phyloP scores from a whole-genome alignment of 805 yeast species.

The Saturnispora diversa region DNA sequence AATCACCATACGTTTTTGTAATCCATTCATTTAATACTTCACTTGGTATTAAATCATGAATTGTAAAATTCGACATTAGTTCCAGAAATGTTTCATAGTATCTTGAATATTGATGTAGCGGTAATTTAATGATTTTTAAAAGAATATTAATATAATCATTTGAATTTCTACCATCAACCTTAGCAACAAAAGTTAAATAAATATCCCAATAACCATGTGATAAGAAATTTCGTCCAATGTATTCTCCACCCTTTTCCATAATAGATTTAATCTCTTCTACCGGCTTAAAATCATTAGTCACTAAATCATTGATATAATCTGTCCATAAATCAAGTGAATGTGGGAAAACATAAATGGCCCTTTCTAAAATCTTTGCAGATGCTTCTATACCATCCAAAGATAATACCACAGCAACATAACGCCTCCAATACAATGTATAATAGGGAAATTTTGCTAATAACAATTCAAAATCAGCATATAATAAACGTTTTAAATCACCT shows the following conservation, averaged over 20 bases:
- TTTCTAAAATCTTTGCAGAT: slow-evolving; percentile 39
- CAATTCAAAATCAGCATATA: slow-evolving; percentile 30
- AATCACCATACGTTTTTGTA: slow-evolving; percentile 8
- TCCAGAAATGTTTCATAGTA: slow-evolving; percentile 50
- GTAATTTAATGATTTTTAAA: slow-evolving; percentile 43
- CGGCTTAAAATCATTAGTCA: slow-evolving; percentile 33
- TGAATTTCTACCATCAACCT: slow-evolving; percentile 28
- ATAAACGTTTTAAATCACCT: slow-evolving; percentile 13
- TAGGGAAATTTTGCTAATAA: slow-evolving; percentile 51
- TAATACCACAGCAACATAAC: slow-evolving; percentile 46
- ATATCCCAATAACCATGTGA: slow-evolving; percentile 81
- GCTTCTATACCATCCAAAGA: slow-evolving; percentile 47
- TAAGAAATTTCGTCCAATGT: slow-evolving; percentile 64
- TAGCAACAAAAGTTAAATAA: slow-evolving; percentile 54
- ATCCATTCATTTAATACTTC: slow-evolving; percentile 27
- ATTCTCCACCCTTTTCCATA: slow-evolving; percentile 41
- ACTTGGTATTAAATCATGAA: slow-evolving; percentile 27
- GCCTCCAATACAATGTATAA: slow-evolving; percentile 56
- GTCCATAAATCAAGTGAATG: slow-evolving; percentile 59
- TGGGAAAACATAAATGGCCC: slow-evolving; percentile 44
- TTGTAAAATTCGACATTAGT: slow-evolving; percentile 30
- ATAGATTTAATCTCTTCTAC: slow-evolving; percentile 30
- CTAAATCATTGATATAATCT: slow-evolving; percentile 51
- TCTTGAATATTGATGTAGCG: slow-evolving; percentile 80
- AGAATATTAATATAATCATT: slow-evolving; percentile 35